These are phyloP conservation scores for Ichthyophthirius multifiliis DNA, from an alignment of 169 alveolate genomes.

Conservation along the genomic window DNA sequence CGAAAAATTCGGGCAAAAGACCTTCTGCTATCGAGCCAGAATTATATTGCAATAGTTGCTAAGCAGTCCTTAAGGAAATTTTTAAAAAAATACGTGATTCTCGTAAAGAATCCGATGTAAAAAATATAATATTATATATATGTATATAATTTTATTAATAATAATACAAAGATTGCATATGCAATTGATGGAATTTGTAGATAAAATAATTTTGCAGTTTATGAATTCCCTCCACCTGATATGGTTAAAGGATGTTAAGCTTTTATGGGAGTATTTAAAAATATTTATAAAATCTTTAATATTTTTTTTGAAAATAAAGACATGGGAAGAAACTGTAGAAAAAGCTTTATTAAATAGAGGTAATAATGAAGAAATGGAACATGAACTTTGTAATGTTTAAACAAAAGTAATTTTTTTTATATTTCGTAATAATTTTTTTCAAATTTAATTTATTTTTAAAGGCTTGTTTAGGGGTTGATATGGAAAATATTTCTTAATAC, in stretches of 20 bases:
- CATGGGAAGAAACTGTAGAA: slow-evolving; percentile 18
- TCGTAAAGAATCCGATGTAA: slow-evolving; percentile 29
- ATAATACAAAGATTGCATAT: not conserved
- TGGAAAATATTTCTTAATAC: not conserved
- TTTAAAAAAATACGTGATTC: slow-evolving; percentile 25
- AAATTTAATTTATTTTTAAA: not conserved
- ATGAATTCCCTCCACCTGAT: slow-evolving; percentile 41
- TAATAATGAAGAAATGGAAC: slow-evolving; percentile 13
- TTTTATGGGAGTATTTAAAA: slow-evolving; percentile 12
- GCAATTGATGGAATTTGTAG: slow-evolving; percentile 14
- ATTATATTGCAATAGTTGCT: slow-evolving; percentile 32
- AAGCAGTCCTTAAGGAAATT: slow-evolving; percentile 24
- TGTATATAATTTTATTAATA: not conserved
- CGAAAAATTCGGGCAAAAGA: slow-evolving; percentile 10
- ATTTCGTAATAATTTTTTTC: not conserved
- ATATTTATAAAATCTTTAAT: not conserved
- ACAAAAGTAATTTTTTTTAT: not conserved
- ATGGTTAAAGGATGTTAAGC: slow-evolving; percentile 40
- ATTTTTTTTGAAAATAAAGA: not conserved
- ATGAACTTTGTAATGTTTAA: slow-evolving; percentile 15
- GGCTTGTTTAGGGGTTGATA: slow-evolving; percentile 30
- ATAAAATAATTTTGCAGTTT: slow-evolving; percentile 16
- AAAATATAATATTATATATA: not conserved
- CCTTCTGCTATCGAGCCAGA: slow-evolving; percentile 29
- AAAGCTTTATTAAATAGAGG: slow-evolving; percentile 19